These are phyloP conservation scores for Aspergillus sp. DNA, from an alignment of 2,329 filamentous ascomycete species.

Conservation along the genomic window DNA sequence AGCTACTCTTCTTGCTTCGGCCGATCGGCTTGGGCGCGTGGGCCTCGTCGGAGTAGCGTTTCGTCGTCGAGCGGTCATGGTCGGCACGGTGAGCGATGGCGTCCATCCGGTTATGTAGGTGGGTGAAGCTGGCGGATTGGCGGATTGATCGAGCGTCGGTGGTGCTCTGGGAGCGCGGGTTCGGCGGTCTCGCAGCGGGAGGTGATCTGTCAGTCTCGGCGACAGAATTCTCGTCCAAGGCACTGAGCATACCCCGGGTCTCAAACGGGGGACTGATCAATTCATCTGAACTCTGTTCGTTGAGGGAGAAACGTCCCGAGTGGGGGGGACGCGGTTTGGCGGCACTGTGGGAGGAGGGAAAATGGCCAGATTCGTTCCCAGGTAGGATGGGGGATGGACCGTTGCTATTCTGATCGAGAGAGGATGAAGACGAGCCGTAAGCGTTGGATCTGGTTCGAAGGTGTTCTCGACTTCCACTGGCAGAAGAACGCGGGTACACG, in stretches of 20 bases:
- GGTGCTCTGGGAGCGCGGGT: constrained; percentile 49
- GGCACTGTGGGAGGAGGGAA: constrained; percentile 21
- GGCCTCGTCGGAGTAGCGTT: constrained; percentile 77
- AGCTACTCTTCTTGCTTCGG: constrained; percentile 77
- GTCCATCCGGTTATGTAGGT: constrained; percentile 52
- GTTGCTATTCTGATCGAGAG: constrained; percentile 43
- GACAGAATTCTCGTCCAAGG: constrained; percentile 38
- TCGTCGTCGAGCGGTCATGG: constrained; percentile 53
- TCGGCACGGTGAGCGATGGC: constrained; percentile 43
- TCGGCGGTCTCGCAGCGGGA: constrained; percentile 40
- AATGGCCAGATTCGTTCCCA: constrained; percentile 29
- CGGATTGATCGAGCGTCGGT: constrained; percentile 60
- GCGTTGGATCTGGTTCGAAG: constrained; percentile 45
- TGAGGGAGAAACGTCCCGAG: constrained; percentile 35
- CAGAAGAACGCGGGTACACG: constrained; percentile 43
- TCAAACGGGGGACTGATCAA: constrained; percentile 44
- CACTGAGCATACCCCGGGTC: constrained; percentile 43
- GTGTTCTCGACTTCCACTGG: constrained; percentile 39
- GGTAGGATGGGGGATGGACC: constrained; percentile 38
- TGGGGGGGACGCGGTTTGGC: constrained; percentile 32
- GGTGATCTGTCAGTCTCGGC: constrained; percentile 29
- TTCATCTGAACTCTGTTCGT: constrained; percentile 43
- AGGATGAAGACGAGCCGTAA: constrained; percentile 48
- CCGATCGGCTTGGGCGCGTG: constrained; percentile 62
- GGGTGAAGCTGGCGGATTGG: constrained; percentile 64